These are phyloP conservation scores for Candida namnaoensis DNA, from an alignment of 805 yeast species.

Conservation along the genomic window DNA sequence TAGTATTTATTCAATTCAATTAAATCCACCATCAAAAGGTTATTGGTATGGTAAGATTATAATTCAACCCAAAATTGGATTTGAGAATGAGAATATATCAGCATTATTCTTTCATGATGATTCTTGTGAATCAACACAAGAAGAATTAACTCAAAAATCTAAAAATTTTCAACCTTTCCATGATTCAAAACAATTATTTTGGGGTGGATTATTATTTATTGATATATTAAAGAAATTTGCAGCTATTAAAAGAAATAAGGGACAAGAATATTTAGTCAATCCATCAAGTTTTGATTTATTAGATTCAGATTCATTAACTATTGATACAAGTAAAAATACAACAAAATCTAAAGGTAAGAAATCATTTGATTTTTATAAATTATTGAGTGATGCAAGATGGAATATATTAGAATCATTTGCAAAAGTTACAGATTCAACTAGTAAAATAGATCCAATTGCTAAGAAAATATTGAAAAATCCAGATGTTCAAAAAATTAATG, in stretches of 20 bases:
- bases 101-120: conserved; percentile 90
- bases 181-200: conserved; percentile 45
- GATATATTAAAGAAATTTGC: conserved; percentile 43
- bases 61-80: conserved; percentile 48
- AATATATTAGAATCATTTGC: conserved; percentile 79
- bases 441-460: conserved; percentile 56
- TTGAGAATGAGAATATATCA: conserved; percentile 57
- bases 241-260: conserved; percentile 49
- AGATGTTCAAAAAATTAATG: conserved; percentile 72
- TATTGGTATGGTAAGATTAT: conserved; percentile 91
- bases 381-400: conserved; percentile 75
- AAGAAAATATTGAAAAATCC: conserved; percentile 60
- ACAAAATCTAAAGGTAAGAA: neutral
- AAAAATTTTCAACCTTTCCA: conserved; percentile 71
- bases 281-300: conserved; percentile 48
- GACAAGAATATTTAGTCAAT: conserved; percentile 71
- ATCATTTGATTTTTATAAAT: conserved; percentile 28
- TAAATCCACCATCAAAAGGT: conserved; percentile 74
- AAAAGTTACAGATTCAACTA: conserved; percentile 46
- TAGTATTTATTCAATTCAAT: conserved; percentile 69
- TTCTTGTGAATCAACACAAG: conserved; percentile 65
- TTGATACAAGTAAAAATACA: conserved; percentile 10
- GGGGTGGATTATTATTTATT: conserved; percentile 89
- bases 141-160: conserved; percentile 49
- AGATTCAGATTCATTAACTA: conserved; percentile 21